Base-by-base conservation (phyloP, 2,329 filamentous ascomycete genomes). In the Scedosporium dehoogii region DNA sequence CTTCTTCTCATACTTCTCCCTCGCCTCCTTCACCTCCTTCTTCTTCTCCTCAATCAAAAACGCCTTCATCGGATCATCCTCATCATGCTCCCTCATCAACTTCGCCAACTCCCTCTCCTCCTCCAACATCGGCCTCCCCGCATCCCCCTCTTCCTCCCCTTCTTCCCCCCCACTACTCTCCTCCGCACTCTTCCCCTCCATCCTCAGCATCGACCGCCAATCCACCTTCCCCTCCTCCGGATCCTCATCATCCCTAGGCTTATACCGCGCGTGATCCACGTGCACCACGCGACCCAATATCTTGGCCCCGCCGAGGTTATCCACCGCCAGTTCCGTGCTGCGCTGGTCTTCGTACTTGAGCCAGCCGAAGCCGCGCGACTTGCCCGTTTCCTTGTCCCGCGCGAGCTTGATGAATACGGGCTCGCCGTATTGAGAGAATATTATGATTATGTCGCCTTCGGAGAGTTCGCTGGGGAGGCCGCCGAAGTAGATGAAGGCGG, bases 271-370 rank as follows among this genome's bases (percentile, higher is more conserved):
- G 75, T 99, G 94, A 72, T 99, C 94, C 12, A 99, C 94, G 64
- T 89, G 85, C 51, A 99, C 75, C 63, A 93, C 75, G 51, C 92
- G 82, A 2, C 92, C 92, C 71, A 90, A 80, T 18, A 99, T 86
- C 33, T 86, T 89, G 7, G 92, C 88, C 38, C 94, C 94, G 46
- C 92, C 90, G 4, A 99, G 78, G 73, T 99, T 99, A 76, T 99
- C 94, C 9, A 99, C 96, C 0, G 96, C 94, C 51, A 99, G 78
- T 74, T 97, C 93, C 65, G 91, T 96, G 76, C 92, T 97, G 68
- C 93, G 84, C 78, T 99, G 94, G 74, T 99, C 93, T 73, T 99
- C 94, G 75, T 97, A 99, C 73, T 99, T 99, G 63, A 99, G 82
- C 82, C 96, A 99, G 2, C 89, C 92, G 72, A 97, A 99, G 0